Percentiles rank a stretch among this genome's conserved stretches.
phyloP scores from a whole-genome alignment of 2,329 filamentous ascomycete genomes.

The Fusarium paranaense region DNA sequence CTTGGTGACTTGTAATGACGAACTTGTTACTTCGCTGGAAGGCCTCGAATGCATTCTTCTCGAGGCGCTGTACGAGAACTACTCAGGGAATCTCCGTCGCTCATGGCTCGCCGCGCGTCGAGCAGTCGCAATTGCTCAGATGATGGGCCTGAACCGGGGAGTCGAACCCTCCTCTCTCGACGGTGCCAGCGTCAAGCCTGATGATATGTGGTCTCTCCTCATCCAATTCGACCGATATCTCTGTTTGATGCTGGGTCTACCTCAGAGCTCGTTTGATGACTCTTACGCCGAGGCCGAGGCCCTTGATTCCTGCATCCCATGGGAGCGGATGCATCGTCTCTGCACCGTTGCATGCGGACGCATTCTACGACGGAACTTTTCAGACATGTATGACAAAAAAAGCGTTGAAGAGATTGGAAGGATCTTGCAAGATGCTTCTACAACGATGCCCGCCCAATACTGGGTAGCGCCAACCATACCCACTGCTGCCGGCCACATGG shows the following conservation, averaged over 20 bases:
- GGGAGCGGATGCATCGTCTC: conserved; percentile 59
- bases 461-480: conserved; percentile 55
- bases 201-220: conserved; percentile 60
- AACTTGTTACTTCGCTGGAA: conserved; percentile 58
- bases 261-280: conserved; percentile 54
- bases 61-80: conserved; percentile 59
- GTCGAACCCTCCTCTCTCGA: conserved; percentile 18
- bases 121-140: conserved; percentile 58
- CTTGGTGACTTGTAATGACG: conserved; percentile 59
- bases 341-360: conserved; percentile 55
- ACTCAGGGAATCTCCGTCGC: conserved; percentile 58
- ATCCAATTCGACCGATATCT: conserved; percentile 60
- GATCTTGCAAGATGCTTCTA: conserved; percentile 58
- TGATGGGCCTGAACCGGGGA: conserved; percentile 51
- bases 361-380: conserved; percentile 60
- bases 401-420: conserved; percentile 57
- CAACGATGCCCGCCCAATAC: conserved; percentile 58
- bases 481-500: conserved; percentile 19
- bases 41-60: conserved; percentile 64
- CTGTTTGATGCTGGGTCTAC: conserved; percentile 60
- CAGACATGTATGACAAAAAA: conserved; percentile 33
- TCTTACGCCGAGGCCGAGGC: conserved; percentile 47
- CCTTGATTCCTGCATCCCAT: conserved; percentile 47
- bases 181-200: conserved; percentile 42
- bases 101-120: conserved; percentile 60